Evolutionary conservation across 371 early-diverging fungal species (phyloP), one percentile per base, ranked within the genome.

Genomic region (Mycotypha africana): DNA sequence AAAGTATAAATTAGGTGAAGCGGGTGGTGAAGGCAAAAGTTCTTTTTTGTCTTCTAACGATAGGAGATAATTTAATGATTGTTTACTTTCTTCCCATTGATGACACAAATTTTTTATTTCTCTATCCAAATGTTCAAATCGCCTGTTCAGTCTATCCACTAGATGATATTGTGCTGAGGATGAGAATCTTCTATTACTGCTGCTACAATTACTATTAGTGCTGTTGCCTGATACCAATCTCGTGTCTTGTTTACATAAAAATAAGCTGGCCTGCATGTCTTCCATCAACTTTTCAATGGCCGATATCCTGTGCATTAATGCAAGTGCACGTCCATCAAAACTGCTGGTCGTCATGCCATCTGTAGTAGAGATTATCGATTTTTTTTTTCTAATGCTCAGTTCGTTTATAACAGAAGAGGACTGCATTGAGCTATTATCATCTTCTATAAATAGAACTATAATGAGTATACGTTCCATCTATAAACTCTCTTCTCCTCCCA

Each of bases 71-170:
- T 58, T 33, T 2, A 67, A 31, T 0, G 55, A 39, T 7, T 34
- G 24, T 25, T 58, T 61, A 24, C 53, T 56, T 28, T 62, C 65
- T n/a, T 65, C 56, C 72, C 72, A 71, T 42, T 65, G 63, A 6
- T 28, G 40, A 4, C 51, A 21, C 37, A 71, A 28, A 8, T 58
- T 46, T 4, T 38, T 34, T 12, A 71, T 38, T 20, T 51, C 58
- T n/a, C 62, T 56, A 20, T 67, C 68, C 10, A 71, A 58, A 17
- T 26, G 49, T 6, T 30, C 16, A 35, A 62, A 58, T 12, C 68
- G 46, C 32, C 58, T 65, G 9, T 42, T 52, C 19, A 67, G 45
- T 30, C 58, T 53, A 16, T 64, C 57, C 5, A 43, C 51, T n/a
- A n/a, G n/a, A n/a, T n/a, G n/a, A n/a, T n/a, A n/a, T n/a, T n/a